These are phyloP conservation scores for Cryoendolithus antarcticus DNA, from an alignment of 2,329 filamentous ascomycete genomes.

Conservation along the genomic window DNA sequence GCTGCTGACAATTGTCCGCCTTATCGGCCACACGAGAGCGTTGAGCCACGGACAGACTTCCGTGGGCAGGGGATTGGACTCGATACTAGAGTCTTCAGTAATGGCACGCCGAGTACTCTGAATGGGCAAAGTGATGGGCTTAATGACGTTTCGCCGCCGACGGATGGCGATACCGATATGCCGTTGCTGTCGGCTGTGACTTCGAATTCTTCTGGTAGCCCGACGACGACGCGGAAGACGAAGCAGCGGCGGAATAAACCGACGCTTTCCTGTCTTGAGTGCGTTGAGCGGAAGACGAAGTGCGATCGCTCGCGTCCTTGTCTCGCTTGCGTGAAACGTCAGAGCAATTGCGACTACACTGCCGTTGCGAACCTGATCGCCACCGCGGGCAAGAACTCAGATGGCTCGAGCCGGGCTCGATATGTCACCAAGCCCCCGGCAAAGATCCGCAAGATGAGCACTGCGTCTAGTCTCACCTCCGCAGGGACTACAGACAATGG, in stretches of 20 bases:
- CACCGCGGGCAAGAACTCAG: slow-evolving; percentile 32
- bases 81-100: background rate
- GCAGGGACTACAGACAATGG: slow-evolving; percentile 18
- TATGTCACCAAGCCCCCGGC: slow-evolving; percentile 22
- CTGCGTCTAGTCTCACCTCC: slow-evolving; percentile 13
- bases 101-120: no score
- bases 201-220: background rate
- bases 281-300: slow-evolving; percentile 75
- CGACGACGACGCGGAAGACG: slow-evolving; percentile 3
- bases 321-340: slow-evolving; percentile 56
- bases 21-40: no score
- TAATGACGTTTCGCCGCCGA: no score
- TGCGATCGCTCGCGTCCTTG: slow-evolving; percentile 60
- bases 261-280: slow-evolving; percentile 65
- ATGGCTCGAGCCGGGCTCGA: slow-evolving; percentile 14
- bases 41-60: no score
- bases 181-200: no score
- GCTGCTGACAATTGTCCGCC: no score
- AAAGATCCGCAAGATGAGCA: slow-evolving; percentile 21
- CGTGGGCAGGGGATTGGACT: no score
- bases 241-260: slow-evolving; percentile 80
- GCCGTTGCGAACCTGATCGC: slow-evolving; percentile 61
- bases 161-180: no score
- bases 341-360: slow-evolving; percentile 64
- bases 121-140: no score